Evolutionary conservation across 441 rosid genomes (phyloP).

Genomic region (Theobroma grandiflorum): DNA sequence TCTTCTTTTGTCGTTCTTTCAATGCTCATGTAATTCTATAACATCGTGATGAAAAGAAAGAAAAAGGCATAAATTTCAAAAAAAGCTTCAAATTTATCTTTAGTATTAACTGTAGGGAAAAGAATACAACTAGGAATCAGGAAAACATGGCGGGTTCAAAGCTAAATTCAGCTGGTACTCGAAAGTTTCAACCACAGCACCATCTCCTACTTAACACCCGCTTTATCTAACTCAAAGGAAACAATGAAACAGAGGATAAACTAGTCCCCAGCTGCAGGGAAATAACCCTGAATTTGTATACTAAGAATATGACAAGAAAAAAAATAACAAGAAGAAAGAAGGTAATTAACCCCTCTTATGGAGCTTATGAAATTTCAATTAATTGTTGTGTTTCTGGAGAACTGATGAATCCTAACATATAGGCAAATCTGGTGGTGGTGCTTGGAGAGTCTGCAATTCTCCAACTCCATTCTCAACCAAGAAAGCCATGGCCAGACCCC

Average conservation of each 20-base stretch:
- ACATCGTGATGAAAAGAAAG: neutral
- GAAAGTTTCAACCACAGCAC: constrained; percentile 12
- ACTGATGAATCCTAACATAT: constrained; percentile 47
- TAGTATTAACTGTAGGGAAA: neutral
- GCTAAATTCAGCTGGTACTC: constrained; percentile 24
- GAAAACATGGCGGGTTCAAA: constrained; percentile 19
- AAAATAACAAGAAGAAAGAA: neutral
- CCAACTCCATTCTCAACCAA: constrained; percentile 86
- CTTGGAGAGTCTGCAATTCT: constrained; percentile 55
- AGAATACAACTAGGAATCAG: constrained; percentile 25
- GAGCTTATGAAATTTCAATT: constrained; percentile 28
- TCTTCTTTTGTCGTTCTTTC: neutral
- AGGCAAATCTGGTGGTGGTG: constrained; percentile 82
- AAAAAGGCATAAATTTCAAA: neutral
- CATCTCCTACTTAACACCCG: constrained; percentile 17
- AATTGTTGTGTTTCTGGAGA: constrained; percentile 5
- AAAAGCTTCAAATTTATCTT: constrained; percentile 19
- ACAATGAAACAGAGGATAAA: constrained; percentile 28
- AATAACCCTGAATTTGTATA: constrained; percentile 25
- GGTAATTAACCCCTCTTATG: constrained; percentile 13
- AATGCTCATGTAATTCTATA: neutral
- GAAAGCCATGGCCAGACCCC: constrained; percentile 94
- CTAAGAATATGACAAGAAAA: neutral
- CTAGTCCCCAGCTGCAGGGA: constrained; percentile 50
- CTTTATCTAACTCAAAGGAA: constrained; percentile 31